Conservation (phyloP, 139 green algal genomes). For the Zygnema circumcarinatum region DNA sequence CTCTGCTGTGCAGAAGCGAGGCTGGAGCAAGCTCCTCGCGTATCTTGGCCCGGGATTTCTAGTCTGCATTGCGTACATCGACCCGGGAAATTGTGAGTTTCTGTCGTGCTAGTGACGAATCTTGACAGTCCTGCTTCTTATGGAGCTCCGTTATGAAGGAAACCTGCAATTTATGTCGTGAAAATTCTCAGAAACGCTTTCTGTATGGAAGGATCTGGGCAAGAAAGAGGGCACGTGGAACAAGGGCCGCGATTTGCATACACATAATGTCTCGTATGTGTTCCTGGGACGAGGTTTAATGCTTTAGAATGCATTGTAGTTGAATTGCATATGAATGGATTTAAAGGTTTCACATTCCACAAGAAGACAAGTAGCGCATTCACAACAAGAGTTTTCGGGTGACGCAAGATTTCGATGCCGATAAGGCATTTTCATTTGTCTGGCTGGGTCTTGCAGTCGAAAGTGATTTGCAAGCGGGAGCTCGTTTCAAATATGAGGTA, state of each 20-base stretch:
- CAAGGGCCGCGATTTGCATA: no score
- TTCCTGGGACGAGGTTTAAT: no score
- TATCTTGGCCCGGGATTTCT: constrained; percentile 81
- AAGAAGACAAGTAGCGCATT: no score
- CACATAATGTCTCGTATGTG: no score
- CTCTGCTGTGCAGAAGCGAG: constrained; percentile 14
- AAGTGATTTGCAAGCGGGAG: constrained; percentile 59
- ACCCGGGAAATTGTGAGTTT: constrained; percentile 83
- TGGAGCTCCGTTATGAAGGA: not conserved
- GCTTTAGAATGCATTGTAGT: no score
- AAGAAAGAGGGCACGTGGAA: no score
- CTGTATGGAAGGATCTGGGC: no score
- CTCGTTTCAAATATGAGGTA: constrained; percentile 58
- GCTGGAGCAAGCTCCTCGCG: constrained; percentile 61
- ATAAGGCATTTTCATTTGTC: no score
- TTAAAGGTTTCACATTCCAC: no score
- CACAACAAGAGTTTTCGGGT: no score
- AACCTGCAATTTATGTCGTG: not conserved
- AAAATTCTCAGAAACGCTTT: not conserved
- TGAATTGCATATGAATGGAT: no score
- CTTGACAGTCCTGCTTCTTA: not conserved
- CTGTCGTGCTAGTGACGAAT: constrained; percentile 30
- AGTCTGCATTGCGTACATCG: constrained; percentile 89
- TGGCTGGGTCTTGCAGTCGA: constrained; percentile 61
- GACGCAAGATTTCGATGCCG: no score